Evolutionary conservation across 2,329 filamentous ascomycete genomes (phyloP), one percentile per base, ranked within the genome.

Genomic region (Pseudopithomyces maydicus): DNA sequence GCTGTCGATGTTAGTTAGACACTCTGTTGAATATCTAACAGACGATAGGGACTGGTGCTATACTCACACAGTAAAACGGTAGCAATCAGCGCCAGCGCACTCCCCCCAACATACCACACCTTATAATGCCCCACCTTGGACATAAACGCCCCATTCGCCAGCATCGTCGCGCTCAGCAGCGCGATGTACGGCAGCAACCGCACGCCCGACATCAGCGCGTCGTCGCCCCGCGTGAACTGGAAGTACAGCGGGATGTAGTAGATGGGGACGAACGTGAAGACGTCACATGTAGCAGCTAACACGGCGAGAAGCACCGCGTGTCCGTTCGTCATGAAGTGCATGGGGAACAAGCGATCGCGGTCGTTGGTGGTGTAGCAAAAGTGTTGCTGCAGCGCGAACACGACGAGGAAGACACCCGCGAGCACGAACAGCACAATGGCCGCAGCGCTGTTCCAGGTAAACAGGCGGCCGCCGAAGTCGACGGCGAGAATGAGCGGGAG

Each of bases 241-340:
- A 70, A 71, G 54, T 59, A 70, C n/a, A 65, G 38, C 7, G 68
- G 67, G 32, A 71, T 23, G 17, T 44, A 44, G 15, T 55, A 55
- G 15, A 50, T 53, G 4, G 52, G 45, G 8, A 58, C 35, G 26
- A 46, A 53, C 5, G 38, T 19, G 2, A 29, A 22, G 1, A 41
- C 15, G 3, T 6, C 17, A 7, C 73, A 77, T 77, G 35, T 17
- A 1, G 55, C 39, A 2, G n/a, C 82, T 42, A 10, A 3, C 19
- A 23, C 35, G 41, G 56, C 56, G 6, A 61, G 49, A 11, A 61
- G 20, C 41, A 43, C 15, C 2, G 20, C 20, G 3, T 43, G 19
- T n/a, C 15, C 2, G 11, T 22, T 23, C 7, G 8, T 10, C 10
- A 43, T 19, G 41, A 23, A 26, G 2, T 12, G 8, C 8, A 43